A percentile compares a stretch with the other conserved stretches of the same genome.
These are phyloP conservation scores for Cardiosporidium cionae DNA, from an alignment of 169 alveolate species.

Conservation along the genomic window DNA sequence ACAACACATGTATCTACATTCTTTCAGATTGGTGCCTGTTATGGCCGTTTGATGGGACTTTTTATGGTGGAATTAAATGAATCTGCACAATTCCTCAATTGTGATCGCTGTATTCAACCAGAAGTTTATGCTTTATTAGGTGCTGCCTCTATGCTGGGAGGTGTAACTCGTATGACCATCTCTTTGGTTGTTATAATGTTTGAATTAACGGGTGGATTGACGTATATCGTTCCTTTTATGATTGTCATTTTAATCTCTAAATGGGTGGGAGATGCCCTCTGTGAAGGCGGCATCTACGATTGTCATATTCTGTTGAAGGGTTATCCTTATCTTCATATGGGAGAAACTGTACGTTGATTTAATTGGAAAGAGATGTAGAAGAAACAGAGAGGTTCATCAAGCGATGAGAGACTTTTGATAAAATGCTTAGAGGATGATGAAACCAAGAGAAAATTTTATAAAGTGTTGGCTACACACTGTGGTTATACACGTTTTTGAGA, in stretches of 20 bases:
- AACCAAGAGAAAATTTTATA: no score
- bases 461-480: no score
- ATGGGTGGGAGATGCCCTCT: conserved; percentile 40
- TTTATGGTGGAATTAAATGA: conserved; percentile 3
- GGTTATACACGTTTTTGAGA: no score
- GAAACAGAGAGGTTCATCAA: no score
- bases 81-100: background rate
- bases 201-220: conserved; percentile 46
- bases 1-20: background rate
- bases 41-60: conserved; percentile 31
- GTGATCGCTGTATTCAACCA: conserved; percentile 1
- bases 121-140: conserved; percentile 36
- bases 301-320: background rate
- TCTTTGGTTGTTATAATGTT: conserved; percentile 22
- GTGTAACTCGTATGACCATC: conserved; percentile 29
- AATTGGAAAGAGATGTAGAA: no score
- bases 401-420: no score
- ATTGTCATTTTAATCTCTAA: conserved; percentile 56
- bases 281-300: no score
- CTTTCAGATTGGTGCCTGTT: conserved; percentile 23
- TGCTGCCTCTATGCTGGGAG: conserved; percentile 36
- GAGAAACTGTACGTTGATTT: no score
- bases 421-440: no score
- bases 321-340: no score
- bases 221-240: conserved; percentile 54